Percentiles rank a stretch among this genome's conserved stretches.
These are phyloP conservation scores for Wickerhamomyces pijperi DNA, from an alignment of 805 yeast genomes.

Conservation along the genomic window DNA sequence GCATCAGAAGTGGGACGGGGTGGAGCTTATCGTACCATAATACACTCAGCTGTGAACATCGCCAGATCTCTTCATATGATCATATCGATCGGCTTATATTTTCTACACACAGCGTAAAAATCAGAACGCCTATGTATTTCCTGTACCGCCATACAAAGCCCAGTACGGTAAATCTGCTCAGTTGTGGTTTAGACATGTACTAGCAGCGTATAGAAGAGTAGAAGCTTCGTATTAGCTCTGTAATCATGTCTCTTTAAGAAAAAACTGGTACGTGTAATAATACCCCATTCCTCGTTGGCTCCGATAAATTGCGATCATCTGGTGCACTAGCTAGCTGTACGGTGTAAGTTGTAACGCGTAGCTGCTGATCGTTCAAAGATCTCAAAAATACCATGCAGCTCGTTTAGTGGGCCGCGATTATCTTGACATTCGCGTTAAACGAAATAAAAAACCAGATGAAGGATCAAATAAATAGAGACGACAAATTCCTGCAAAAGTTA, in stretches of 20 bases:
- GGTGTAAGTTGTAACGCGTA: no score
- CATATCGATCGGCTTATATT: no score
- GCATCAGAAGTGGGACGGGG: no score
- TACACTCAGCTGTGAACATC: constrained; percentile 3
- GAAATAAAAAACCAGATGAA: background rate
- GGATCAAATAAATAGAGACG: background rate
- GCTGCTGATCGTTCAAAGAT: background rate
- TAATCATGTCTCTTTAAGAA: no score
- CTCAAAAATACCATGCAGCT: background rate
- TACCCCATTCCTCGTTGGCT: no score
- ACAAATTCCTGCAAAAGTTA: background rate
- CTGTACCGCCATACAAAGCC: background rate
- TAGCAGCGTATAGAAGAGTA: no score
- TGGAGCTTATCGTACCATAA: constrained; percentile 6
- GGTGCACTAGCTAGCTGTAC: background rate
- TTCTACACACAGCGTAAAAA: background rate
- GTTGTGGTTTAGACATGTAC: no score
- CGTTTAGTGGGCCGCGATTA: background rate
- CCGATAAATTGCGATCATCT: background rate
- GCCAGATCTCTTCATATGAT: background rate
- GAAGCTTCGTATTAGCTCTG: no score
- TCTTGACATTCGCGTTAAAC: background rate
- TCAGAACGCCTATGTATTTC: background rate
- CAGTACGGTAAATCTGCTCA: no score
- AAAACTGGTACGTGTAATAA: no score